These are phyloP conservation scores for Aspergillaceae sp. DNA, from an alignment of 2,329 filamentous ascomycete genomes.

Conservation along the genomic window DNA sequence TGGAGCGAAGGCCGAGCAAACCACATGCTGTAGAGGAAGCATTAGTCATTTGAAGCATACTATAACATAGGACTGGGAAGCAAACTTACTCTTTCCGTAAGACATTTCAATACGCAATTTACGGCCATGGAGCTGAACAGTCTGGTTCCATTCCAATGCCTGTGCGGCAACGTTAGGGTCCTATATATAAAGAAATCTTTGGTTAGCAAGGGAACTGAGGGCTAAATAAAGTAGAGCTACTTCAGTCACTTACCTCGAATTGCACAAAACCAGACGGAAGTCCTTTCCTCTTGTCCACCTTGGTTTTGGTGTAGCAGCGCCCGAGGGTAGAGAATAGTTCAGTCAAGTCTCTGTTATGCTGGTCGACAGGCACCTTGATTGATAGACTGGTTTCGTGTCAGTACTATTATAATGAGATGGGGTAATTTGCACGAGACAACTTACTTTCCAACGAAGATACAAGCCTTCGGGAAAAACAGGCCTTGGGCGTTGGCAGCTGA, in stretches of 20 bases:
- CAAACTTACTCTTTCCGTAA: slow-evolving; percentile 13
- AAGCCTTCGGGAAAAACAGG: slow-evolving; percentile 27
- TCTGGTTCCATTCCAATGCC: slow-evolving; percentile 11
- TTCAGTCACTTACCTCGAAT: slow-evolving; percentile 24
- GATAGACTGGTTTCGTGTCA: slow-evolving; percentile 18
- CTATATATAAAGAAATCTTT: slow-evolving; percentile 7
- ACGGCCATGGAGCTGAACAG: slow-evolving; percentile 10
- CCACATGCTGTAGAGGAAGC: slow-evolving; percentile 10
- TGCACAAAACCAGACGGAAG: slow-evolving; percentile 33
- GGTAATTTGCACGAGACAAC: slow-evolving; percentile 3
- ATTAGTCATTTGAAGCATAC: not conserved
- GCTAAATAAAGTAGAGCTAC: not conserved
- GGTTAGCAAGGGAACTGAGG: not conserved
- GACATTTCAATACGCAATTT: slow-evolving; percentile 12
- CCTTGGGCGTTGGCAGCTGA: slow-evolving; percentile 29
- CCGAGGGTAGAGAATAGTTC: slow-evolving; percentile 23
- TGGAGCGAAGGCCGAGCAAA: slow-evolving; percentile 9
- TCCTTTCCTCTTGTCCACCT: slow-evolving; percentile 21
- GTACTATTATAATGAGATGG: not conserved
- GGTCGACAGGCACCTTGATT: slow-evolving; percentile 16
- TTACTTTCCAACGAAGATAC: slow-evolving; percentile 35
- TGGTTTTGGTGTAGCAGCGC: slow-evolving; percentile 28
- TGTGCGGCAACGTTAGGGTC: slow-evolving; percentile 19
- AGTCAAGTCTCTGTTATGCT: slow-evolving; percentile 22
- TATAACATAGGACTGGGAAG: not conserved